Evolutionary conservation across 169 alveolate genomes (phyloP).

Genomic region (Cystoisospora suis): DNA sequence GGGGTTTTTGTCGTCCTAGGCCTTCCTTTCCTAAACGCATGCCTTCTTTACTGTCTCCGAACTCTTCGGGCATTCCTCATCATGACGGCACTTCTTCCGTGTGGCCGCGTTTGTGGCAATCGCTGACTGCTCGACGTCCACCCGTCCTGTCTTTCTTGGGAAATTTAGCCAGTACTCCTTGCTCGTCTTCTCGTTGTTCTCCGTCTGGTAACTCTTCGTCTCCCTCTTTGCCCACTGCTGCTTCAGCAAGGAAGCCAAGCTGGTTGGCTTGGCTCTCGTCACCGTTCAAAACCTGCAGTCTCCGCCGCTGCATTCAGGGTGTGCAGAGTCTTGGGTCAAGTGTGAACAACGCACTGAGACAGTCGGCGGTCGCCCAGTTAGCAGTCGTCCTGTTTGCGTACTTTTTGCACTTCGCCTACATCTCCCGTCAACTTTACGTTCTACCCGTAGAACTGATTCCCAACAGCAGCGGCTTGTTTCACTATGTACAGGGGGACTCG

Average conservation of each 20-base stretch:
- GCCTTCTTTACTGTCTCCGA: too few relatives aligned
- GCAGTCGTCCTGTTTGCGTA: background rate
- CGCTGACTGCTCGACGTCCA: too few relatives aligned
- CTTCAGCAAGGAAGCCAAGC: background rate
- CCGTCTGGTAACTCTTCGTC: background rate
- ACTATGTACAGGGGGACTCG: constrained; percentile 30
- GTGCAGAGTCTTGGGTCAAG: background rate
- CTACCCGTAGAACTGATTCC: constrained; percentile 7
- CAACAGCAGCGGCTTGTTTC: constrained; percentile 19
- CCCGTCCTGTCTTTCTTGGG: too few relatives aligned
- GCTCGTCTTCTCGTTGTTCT: background rate
- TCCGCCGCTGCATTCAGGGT: background rate
- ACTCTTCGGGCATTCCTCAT: too few relatives aligned
- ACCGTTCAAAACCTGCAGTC: too few relatives aligned
- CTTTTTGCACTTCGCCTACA: background rate
- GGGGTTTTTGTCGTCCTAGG: too few relatives aligned
- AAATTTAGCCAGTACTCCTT: background rate
- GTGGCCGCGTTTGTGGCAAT: too few relatives aligned
- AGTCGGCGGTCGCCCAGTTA: background rate
- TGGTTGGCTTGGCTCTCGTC: background rate
- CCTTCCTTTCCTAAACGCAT: too few relatives aligned
- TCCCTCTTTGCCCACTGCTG: background rate
- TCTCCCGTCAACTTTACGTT: background rate
- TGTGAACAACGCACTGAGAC: background rate
- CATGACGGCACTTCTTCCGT: too few relatives aligned